These are phyloP conservation scores for Erythrobasidium hasegawianum DNA, from an alignment of 1,284 basidiomycete genomes.

Conservation along the genomic window DNA sequence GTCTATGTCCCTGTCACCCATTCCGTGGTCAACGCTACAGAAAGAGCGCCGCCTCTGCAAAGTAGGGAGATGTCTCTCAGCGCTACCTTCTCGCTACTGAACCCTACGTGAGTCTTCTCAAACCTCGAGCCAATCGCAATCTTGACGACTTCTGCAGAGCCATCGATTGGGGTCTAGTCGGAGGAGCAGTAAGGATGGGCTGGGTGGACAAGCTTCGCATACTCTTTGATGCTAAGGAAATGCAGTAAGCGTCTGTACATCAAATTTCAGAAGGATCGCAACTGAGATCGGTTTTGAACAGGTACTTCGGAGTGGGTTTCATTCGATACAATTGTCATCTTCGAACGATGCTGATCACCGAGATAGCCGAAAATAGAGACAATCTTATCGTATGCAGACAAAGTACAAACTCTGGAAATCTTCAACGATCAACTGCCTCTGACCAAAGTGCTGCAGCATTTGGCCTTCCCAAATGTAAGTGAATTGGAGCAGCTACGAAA, in stretches of 20 bases:
- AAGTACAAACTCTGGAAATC: conserved; percentile 23
- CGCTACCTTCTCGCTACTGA: conserved; percentile 21
- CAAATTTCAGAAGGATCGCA: too few relatives aligned
- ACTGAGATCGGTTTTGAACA: not conserved
- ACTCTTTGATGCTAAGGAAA: conserved; percentile 21
- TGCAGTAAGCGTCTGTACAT: conserved; percentile 19
- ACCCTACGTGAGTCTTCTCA: conserved; percentile 19
- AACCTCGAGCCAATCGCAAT: too few relatives aligned
- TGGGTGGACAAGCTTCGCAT: conserved; percentile 28
- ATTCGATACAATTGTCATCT: too few relatives aligned
- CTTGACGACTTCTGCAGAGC: too few relatives aligned
- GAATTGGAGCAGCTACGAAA: too few relatives aligned
- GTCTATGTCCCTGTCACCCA: not conserved
- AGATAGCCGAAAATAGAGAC: conserved; percentile 21
- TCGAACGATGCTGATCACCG: not conserved
- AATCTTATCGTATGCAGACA: conserved; percentile 16
- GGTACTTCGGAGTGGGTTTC: conserved; percentile 15
- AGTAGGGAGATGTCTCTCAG: conserved; percentile 20
- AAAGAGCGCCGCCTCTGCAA: conserved; percentile 11
- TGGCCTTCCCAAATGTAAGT: conserved; percentile 12
- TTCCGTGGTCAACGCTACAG: conserved; percentile 17
- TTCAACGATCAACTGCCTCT: conserved; percentile 26
- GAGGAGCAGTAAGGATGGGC: not conserved
- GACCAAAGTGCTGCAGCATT: conserved; percentile 10
- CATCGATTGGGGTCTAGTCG: not conserved